A percentile compares a stretch with the other conserved stretches of the same genome.
Conservation (phyloP, 495 filamentous ascomycete genomes). For the Cercophora sp. region DNA sequence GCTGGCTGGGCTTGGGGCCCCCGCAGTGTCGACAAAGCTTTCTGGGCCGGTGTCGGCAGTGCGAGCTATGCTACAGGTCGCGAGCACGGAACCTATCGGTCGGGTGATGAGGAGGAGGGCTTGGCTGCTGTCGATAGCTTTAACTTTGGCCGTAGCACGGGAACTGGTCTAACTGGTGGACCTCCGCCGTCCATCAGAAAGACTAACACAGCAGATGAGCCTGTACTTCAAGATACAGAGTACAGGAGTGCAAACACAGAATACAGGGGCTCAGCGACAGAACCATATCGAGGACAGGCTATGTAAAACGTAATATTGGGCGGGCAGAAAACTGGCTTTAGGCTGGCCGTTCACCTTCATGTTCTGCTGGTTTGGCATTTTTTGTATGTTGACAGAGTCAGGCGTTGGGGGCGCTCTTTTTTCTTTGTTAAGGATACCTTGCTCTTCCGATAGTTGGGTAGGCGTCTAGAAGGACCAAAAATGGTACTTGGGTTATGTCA, state of each 20-base stretch:
- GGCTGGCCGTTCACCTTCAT: too few relatives aligned
- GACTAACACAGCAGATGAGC: slow-evolving; percentile 5
- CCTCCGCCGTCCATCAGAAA: slow-evolving; percentile 13
- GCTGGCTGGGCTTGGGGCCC: slow-evolving; percentile 57
- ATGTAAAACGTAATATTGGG: too few relatives aligned
- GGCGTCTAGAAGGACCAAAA: background rate
- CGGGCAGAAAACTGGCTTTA: too few relatives aligned
- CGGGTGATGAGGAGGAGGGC: slow-evolving; percentile 35
- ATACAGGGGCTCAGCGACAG: too few relatives aligned
- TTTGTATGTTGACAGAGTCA: too few relatives aligned
- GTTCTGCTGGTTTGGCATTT: too few relatives aligned
- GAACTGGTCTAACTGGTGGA: slow-evolving; percentile 10
- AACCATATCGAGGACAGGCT: too few relatives aligned
- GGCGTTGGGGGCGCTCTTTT: too few relatives aligned
- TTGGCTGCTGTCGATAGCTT: slow-evolving; percentile 6
- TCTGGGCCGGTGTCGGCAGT: slow-evolving; percentile 61
- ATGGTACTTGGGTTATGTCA: background rate
- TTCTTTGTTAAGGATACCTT: background rate
- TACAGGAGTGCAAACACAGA: slow-evolving; percentile 1
- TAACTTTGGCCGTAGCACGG: slow-evolving; percentile 16
- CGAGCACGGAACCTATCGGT: slow-evolving; percentile 28
- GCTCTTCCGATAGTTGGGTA: background rate
- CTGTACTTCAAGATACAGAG: slow-evolving; percentile 11
- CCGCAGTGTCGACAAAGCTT: slow-evolving; percentile 47
- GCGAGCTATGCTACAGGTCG: slow-evolving; percentile 44